Percentiles rank a stretch among this genome's conserved stretches.
Conservation (phyloP, 2,329 filamentous ascomycete genomes). For the Conoideocrella luteorostrata region DNA sequence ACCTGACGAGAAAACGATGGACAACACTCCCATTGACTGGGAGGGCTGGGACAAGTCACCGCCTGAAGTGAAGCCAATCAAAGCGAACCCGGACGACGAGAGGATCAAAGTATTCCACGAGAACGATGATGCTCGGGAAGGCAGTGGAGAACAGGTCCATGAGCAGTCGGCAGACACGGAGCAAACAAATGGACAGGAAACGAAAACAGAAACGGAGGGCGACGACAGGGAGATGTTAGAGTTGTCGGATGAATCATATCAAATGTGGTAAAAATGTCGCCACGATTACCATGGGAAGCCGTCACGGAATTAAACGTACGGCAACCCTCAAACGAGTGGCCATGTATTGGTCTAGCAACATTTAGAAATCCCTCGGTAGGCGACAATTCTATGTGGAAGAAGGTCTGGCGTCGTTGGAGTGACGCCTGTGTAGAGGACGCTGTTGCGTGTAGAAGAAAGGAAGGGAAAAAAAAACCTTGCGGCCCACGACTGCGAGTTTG, state of each 20-base stretch:
- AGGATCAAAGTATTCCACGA: too few species aligned
- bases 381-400: slow-evolving; percentile 18
- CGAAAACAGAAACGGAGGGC: neutral
- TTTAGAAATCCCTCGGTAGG: slow-evolving; percentile 8
- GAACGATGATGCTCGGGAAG: too few species aligned
- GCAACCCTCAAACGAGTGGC: slow-evolving; percentile 39
- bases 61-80: too few species aligned
- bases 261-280: slow-evolving; percentile 23
- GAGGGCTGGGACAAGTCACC: too few species aligned
- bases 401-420: slow-evolving; percentile 13
- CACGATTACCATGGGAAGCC: slow-evolving; percentile 38
- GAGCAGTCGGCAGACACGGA: too few species aligned
- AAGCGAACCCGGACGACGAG: too few species aligned
- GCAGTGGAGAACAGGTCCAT: too few species aligned
- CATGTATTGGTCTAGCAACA: slow-evolving; percentile 30
- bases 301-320: slow-evolving; percentile 24
- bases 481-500: neutral
- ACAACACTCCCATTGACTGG: too few species aligned
- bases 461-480: slow-evolving; percentile 1
- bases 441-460: slow-evolving; percentile 21
- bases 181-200: neutral
- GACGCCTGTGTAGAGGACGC: slow-evolving; percentile 17
- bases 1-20: too few species aligned
- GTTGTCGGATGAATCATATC: too few species aligned
- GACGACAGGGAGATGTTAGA: too few species aligned